A percentile compares a stretch with the other conserved stretches of the same genome.
phyloP scores from a whole-genome alignment of 768 basidiomycete species.

The Leccinum longicurvipes region DNA sequence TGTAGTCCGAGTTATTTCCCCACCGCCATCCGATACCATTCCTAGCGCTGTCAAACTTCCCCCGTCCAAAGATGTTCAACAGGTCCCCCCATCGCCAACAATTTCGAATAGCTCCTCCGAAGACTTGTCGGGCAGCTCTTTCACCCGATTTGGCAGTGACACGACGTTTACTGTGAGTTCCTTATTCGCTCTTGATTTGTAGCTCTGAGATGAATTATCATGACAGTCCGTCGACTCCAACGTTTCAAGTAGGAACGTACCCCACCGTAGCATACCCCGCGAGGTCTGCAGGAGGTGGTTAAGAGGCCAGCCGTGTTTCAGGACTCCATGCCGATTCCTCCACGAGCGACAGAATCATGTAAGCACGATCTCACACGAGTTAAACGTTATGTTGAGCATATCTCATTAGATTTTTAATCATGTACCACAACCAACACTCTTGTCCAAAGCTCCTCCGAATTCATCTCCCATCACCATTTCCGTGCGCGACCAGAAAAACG shows the following conservation, averaged over 20 bases:
- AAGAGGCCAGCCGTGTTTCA: not conserved
- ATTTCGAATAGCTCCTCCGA: constrained; percentile 15
- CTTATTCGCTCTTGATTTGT: not conserved
- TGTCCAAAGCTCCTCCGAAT: not conserved
- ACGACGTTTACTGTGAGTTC: constrained; percentile 21
- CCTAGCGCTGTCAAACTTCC: constrained; percentile 11
- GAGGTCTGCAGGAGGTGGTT: constrained; percentile 8
- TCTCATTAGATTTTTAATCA: not conserved
- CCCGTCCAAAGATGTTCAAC: not conserved
- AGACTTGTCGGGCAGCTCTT: constrained; percentile 15
- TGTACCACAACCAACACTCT: not conserved
- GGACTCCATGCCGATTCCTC: not conserved
- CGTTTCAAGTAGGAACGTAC: not conserved
- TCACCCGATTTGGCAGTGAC: constrained; percentile 9
- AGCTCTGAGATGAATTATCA: not conserved
- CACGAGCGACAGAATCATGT: constrained; percentile 14
- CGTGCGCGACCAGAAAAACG: not conserved
- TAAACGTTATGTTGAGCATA: not conserved
- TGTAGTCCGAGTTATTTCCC: constrained; percentile 1
- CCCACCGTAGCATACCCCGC: accelerated
- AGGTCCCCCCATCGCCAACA: constrained; percentile 13
- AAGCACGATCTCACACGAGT: not conserved
- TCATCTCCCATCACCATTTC: not conserved
- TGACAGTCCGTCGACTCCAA: constrained; percentile 20
- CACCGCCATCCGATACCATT: not conserved